Conservation (phyloP, 2,329 filamentous ascomycete genomes). For the Phyllosticta citribraziliensis region DNA sequence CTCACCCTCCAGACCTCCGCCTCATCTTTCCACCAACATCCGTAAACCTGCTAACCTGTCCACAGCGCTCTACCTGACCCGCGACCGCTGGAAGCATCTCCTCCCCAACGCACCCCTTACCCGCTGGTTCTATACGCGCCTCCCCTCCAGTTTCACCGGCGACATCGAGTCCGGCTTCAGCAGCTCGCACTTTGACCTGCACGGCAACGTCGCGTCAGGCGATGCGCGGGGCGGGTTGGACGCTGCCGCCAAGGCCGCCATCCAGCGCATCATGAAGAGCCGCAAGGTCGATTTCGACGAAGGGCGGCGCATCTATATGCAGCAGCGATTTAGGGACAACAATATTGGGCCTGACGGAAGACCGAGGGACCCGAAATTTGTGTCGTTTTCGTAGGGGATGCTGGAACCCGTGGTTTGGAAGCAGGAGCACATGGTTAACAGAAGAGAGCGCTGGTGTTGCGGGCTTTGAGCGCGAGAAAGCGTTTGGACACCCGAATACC, state of each 20-base stretch:
- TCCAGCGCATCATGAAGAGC: conserved; percentile 85
- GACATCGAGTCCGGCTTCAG: conserved; percentile 85
- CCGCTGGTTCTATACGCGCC: conserved; percentile 61
- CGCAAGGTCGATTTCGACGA: conserved; percentile 79
- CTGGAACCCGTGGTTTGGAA: not conserved
- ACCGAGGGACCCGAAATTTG: conserved; percentile 88
- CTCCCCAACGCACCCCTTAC: conserved; percentile 43
- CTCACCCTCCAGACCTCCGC: conserved; percentile 6
- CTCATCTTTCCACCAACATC: conserved; percentile 10
- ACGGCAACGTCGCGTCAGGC: conserved; percentile 66
- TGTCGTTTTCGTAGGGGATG: conserved; percentile 63
- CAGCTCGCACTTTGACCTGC: conserved; percentile 73
- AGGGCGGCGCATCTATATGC: conserved; percentile 75
- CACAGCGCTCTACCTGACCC: conserved; percentile 68
- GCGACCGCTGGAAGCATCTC: conserved; percentile 62
- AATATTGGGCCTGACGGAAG: conserved; percentile 81
- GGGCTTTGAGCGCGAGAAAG: not conserved
- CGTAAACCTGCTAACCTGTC: conserved; percentile 11
- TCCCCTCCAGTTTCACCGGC: conserved; percentile 61
- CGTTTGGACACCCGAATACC: not conserved
- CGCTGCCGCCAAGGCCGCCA: conserved; percentile 66
- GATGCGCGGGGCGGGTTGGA: conserved; percentile 77
- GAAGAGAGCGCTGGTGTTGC: not conserved
- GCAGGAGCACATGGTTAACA: not conserved
- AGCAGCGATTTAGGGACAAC: conserved; percentile 75